phyloP scores from a whole-genome alignment of 768 basidiomycete species.

The Tephrocybe sp. region DNA sequence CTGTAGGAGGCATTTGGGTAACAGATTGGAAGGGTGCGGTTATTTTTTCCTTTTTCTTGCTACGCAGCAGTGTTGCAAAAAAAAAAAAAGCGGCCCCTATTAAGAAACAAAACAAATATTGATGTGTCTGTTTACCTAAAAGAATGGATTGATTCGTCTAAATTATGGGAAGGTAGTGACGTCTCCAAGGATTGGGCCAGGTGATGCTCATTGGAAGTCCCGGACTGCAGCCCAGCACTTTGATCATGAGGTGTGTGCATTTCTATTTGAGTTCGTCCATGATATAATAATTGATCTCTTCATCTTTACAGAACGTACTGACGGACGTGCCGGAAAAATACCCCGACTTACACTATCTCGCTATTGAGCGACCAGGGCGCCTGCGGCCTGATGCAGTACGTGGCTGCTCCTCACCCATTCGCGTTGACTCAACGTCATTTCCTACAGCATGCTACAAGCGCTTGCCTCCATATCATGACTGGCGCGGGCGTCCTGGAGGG shows the following conservation, averaged over 20 bases:
- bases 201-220: too few species aligned
- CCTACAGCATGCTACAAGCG: conserved; percentile 37
- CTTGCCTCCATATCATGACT: conserved; percentile 47
- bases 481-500: conserved; percentile 49
- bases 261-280: not conserved
- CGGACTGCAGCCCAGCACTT: too few species aligned
- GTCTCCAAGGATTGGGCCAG: too few species aligned
- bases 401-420: conserved; percentile 9
- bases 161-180: too few species aligned
- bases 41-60: too few species aligned
- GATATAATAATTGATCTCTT: conserved; percentile 11
- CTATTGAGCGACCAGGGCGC: conserved; percentile 59
- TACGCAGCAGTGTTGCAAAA: too few species aligned
- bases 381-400: conserved; percentile 65
- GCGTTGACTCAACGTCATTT: not conserved
- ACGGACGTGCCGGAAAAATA: conserved; percentile 33
- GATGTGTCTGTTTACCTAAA: too few species aligned
- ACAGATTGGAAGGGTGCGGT: too few species aligned
- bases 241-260: conserved; percentile 47
- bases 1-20: too few species aligned
- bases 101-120: too few species aligned
- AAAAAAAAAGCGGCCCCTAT: too few species aligned
- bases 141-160: too few species aligned
- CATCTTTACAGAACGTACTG: conserved; percentile 37
- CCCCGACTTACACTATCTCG: conserved; percentile 55